Conservation (phyloP, 176 grass and related monocot genomes). For the Eremochloa ophiuroides region DNA sequence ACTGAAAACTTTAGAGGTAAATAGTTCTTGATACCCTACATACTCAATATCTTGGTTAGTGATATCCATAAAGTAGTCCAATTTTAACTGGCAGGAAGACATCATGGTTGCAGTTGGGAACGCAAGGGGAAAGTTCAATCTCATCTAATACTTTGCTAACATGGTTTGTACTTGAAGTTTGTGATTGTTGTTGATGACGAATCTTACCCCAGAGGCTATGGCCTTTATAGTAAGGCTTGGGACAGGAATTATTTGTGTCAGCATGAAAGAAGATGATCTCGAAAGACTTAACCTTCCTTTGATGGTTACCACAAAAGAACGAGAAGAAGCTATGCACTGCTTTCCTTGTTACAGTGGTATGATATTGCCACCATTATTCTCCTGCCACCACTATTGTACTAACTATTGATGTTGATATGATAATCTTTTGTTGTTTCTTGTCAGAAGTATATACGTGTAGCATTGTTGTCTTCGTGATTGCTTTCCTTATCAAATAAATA, state of each 20-base stretch:
- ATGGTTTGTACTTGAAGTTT: too few relatives aligned
- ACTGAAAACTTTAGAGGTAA: too few relatives aligned
- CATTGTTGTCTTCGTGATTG: neutral
- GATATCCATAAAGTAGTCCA: too few relatives aligned
- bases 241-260: conserved; percentile 91
- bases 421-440: neutral
- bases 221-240: conserved; percentile 81
- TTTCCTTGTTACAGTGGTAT: conserved; percentile 88
- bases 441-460: neutral
- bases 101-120: too few relatives aligned
- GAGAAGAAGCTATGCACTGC: conserved; percentile 80
- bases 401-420: neutral
- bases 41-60: too few relatives aligned
- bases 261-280: conserved; percentile 86
- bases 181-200: too few relatives aligned
- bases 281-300: conserved; percentile 76
- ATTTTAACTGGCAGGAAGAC: too few relatives aligned
- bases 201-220: conserved; percentile 76
- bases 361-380: conserved; percentile 12
- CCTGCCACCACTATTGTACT: neutral
- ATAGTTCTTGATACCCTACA: too few relatives aligned
- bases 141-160: too few relatives aligned
- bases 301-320: conserved; percentile 79
- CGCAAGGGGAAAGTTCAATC: too few relatives aligned
- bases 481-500: neutral